Conservation (phyloP, 805 yeast genomes). For the Maudiozyma serrabonitensis region DNA sequence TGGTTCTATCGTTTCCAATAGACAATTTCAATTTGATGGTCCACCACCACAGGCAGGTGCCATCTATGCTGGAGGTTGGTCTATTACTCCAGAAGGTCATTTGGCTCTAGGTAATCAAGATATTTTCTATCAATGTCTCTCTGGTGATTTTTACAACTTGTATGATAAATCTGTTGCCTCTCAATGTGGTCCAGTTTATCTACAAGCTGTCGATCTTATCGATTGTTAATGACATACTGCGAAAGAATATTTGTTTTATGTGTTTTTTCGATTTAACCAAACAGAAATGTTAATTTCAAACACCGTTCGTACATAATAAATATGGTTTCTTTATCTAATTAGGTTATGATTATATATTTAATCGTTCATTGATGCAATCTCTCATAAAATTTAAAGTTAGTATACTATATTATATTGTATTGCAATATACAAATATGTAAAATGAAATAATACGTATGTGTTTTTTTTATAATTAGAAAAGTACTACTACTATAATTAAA, state of each 20-base stretch:
- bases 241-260: too few relatives aligned
- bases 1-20: conserved; percentile 72
- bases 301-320: too few relatives aligned
- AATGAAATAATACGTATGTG: not conserved
- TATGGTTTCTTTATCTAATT: not conserved
- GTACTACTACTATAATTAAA: too few relatives aligned
- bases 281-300: too few relatives aligned
- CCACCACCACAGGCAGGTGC: conserved; percentile 80
- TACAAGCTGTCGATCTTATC: conserved; percentile 49
- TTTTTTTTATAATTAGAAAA: not conserved
- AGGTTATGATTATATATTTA: not conserved
- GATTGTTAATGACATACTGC: conserved; percentile 37
- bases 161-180: conserved; percentile 54
- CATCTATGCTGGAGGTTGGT: conserved; percentile 63
- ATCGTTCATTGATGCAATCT: not conserved
- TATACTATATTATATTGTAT: not conserved
- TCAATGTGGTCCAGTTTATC: conserved; percentile 56
- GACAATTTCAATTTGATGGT: conserved; percentile 81
- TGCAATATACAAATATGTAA: not conserved
- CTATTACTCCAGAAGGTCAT: conserved; percentile 42
- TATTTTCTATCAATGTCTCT: conserved; percentile 62
- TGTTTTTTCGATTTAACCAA: too few relatives aligned
- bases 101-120: conserved; percentile 55
- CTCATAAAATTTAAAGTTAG: not conserved
- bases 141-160: conserved; percentile 72